Base-by-base conservation (phyloP, 257 asterid genomes). In the Nemophila menziesii region DNA sequence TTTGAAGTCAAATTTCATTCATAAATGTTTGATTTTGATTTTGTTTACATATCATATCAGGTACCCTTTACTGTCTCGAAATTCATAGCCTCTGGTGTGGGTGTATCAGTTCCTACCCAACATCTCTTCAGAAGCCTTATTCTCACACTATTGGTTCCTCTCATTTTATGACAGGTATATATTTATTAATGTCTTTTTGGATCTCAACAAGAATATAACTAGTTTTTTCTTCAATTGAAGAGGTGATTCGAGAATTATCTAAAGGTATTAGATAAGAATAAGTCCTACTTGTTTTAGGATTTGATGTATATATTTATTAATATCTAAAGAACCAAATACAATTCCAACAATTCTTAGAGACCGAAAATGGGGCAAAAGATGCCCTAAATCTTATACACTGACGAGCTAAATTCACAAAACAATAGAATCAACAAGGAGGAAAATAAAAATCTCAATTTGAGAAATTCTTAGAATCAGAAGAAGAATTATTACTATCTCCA, bases 61-160 rank as follows among this genome's bases (percentile, higher is more conserved):
- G 64, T 87, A 59, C 95, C 97, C 27, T 80, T 75, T 69, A 69
- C 92, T 21, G 58, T 89, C 65, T 71, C 95, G 27, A 89, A 65
- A 67, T 68, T 83, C 63, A 61, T 84, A 20, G 95, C 82, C 56
- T 54, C 80, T 41, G 95, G 94, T 46, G 86, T 80, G 5, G 97
- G 97, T 20, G 80, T 84, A 61, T 68, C 93, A 21, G 67, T 89
- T 57, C 90, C 94, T 15, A 43, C 90, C 16, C 78, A 70, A 55
- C 71, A 56, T 49, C 46, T 89, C 67, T 72, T 84, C 71, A 80
- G 68, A 84, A 80, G 84, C 70, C 95, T 84, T 50, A 70, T 84
- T 69, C 62, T 80, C 62, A 83, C 78, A 9, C 86, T 89, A 61
- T 43, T 84, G 54, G 78, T 84, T 66, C 97, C 95, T 52, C 82